Conservation (phyloP, 2,329 filamentous ascomycete genomes). For the Beauveria sp. region DNA sequence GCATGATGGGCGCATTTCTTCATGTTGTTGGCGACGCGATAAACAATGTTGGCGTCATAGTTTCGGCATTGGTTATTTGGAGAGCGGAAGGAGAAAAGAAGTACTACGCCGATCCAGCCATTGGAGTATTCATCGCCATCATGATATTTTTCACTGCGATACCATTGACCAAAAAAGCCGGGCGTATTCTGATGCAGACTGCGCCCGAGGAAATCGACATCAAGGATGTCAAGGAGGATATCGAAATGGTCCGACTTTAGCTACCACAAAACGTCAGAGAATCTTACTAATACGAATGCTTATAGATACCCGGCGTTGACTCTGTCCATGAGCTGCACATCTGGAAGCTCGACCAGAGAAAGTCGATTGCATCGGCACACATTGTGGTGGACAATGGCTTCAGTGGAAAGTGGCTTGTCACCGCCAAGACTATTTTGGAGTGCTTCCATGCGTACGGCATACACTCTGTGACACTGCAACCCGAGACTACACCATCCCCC, state of each 20-base stretch:
- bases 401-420: conserved; percentile 50
- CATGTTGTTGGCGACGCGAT: conserved; percentile 66
- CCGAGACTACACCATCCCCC: conserved; percentile 36
- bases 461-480: conserved; percentile 64
- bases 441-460: conserved; percentile 69
- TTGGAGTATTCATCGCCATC: conserved; percentile 61
- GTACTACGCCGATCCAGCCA: conserved; percentile 65
- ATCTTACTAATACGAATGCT: conserved; percentile 11
- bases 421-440: conserved; percentile 54
- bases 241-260: conserved; percentile 46
- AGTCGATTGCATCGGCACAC: conserved; percentile 62
- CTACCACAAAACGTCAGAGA: background rate
- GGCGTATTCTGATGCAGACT: conserved; percentile 60
- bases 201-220: conserved; percentile 52
- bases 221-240: conserved; percentile 58
- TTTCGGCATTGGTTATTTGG: conserved; percentile 64
- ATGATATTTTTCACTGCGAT: conserved; percentile 61
- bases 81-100: conserved; percentile 45
- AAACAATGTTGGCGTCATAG: conserved; percentile 70
- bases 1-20: conserved; percentile 61
- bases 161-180: conserved; percentile 54
- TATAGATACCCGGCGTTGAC: conserved; percentile 55
- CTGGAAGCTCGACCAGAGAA: conserved; percentile 65
- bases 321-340: conserved; percentile 67
- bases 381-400: conserved; percentile 53